phyloP scores from a whole-genome alignment of 2,329 filamentous ascomycete species.

The Rugonectria rugulosa region DNA sequence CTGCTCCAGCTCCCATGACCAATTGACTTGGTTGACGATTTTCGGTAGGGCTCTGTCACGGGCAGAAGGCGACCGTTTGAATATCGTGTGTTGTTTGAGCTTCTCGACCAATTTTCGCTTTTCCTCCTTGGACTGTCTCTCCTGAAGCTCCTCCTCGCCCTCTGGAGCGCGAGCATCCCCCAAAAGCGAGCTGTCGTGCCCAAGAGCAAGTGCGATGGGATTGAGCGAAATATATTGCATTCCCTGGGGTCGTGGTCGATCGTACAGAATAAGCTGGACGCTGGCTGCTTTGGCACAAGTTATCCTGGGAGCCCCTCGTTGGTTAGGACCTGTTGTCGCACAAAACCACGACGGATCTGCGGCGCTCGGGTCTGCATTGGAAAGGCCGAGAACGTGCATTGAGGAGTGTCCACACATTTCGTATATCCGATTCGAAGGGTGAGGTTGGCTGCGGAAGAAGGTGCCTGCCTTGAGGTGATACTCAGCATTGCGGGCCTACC shows the following conservation, averaged over 20 bases:
- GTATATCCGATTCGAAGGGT: slow-evolving; percentile 82
- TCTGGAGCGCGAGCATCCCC: slow-evolving; percentile 59
- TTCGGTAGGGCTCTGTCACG: slow-evolving; percentile 83
- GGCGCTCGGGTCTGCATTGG: slow-evolving; percentile 67
- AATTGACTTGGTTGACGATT: slow-evolving; percentile 95
- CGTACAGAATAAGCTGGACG: slow-evolving; percentile 88
- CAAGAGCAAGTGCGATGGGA: slow-evolving; percentile 87
- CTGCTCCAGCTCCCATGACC: slow-evolving; percentile 87
- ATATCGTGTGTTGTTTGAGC: slow-evolving; percentile 85
- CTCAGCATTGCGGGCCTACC: slow-evolving; percentile 79
- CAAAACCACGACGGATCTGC: slow-evolving; percentile 74
- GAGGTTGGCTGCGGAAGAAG: slow-evolving; percentile 81
- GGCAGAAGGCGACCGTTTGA: slow-evolving; percentile 76
- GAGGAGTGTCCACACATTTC: slow-evolving; percentile 82
- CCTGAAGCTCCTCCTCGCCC: slow-evolving; percentile 74
- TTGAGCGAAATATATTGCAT: slow-evolving; percentile 97
- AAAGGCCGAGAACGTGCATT: slow-evolving; percentile 85
- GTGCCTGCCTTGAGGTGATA: slow-evolving; percentile 85
- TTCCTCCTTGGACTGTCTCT: slow-evolving; percentile 63
- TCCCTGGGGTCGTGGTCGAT: slow-evolving; percentile 80
- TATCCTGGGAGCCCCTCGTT: slow-evolving; percentile 69
- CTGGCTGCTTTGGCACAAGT: slow-evolving; percentile 75
- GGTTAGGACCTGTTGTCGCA: slow-evolving; percentile 60
- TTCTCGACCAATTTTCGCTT: slow-evolving; percentile 80
- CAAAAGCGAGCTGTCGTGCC: slow-evolving; percentile 67